These are phyloP conservation scores for Suaeda aralocaspica DNA, from an alignment of 148 eudicot species.

Conservation along the genomic window DNA sequence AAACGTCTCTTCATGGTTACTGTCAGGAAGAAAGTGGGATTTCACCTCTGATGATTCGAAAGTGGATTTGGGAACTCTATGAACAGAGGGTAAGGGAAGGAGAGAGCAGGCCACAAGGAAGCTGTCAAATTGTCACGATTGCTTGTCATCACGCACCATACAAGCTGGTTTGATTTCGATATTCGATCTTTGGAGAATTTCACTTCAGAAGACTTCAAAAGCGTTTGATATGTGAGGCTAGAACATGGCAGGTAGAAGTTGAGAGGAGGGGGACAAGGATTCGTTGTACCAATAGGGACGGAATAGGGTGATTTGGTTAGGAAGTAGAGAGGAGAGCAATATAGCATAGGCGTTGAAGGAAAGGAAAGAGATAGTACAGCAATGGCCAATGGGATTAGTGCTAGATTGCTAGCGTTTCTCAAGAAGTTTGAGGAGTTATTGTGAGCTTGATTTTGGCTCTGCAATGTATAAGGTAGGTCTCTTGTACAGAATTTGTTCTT, in stretches of 20 bases:
- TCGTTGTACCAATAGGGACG: background rate
- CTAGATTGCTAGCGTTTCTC: background rate
- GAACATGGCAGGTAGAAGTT: conserved; percentile 28
- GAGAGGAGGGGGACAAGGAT: background rate
- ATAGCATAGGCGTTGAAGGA: background rate
- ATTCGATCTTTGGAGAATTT: conserved; percentile 78
- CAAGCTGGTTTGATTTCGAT: conserved; percentile 84
- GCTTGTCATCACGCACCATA: conserved; percentile 67
- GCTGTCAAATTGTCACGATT: conserved; percentile 67
- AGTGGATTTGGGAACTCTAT: conserved; percentile 81
- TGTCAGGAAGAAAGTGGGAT: conserved; percentile 68
- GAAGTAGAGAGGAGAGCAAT: background rate
- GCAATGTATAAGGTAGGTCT: conserved; percentile 8
- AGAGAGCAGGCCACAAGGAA: conserved; percentile 67
- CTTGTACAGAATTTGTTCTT: conserved; percentile 22
- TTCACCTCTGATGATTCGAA: conserved; percentile 69
- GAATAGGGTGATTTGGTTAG: conserved; percentile 4
- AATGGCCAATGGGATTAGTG: background rate
- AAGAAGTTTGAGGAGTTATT: background rate
- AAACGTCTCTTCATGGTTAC: conserved; percentile 48
- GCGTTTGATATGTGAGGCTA: conserved; percentile 79
- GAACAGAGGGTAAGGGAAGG: conserved; percentile 50
- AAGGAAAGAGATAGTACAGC: background rate
- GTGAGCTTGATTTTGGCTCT: background rate
- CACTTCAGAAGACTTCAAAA: conserved; percentile 60